phyloP scores from a whole-genome alignment of 805 yeast genomes.

The Pichia phayaonensis region DNA sequence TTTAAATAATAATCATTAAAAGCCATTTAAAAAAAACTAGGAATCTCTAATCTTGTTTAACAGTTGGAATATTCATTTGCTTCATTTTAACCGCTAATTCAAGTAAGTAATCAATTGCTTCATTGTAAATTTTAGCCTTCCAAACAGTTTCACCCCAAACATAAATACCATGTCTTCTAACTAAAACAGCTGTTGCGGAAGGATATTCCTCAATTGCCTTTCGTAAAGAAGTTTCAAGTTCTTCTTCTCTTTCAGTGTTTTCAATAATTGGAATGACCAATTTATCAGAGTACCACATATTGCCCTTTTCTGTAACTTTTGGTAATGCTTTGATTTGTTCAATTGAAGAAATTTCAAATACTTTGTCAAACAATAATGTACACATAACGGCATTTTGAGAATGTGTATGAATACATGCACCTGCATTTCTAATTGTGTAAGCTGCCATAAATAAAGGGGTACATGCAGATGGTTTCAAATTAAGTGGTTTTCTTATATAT shows the following conservation, averaged over 20 bases:
- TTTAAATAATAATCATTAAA: neutral
- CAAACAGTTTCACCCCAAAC: slow-evolving; percentile 94
- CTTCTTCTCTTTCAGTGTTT: slow-evolving; percentile 84
- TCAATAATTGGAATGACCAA: slow-evolving; percentile 85
- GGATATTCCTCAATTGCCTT: slow-evolving; percentile 66
- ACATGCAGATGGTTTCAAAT: slow-evolving; percentile 85
- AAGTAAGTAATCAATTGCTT: slow-evolving; percentile 83
- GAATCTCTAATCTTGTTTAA: slow-evolving; percentile 12
- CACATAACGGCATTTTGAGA: slow-evolving; percentile 83
- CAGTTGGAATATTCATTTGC: slow-evolving; percentile 54
- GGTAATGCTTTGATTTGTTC: slow-evolving; percentile 95
- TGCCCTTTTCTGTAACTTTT: slow-evolving; percentile 54
- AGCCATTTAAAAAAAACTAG: neutral
- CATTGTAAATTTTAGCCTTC: slow-evolving; percentile 90
- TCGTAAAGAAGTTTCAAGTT: slow-evolving; percentile 58
- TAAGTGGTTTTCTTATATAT: slow-evolving; percentile 53
- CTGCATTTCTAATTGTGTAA: slow-evolving; percentile 58
- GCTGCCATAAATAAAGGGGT: slow-evolving; percentile 81
- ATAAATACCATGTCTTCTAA: slow-evolving; percentile 87
- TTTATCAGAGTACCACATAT: slow-evolving; percentile 64
- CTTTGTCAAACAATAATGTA: slow-evolving; percentile 60
- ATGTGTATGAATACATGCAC: slow-evolving; percentile 93
- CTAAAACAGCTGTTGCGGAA: slow-evolving; percentile 75
- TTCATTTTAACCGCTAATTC: slow-evolving; percentile 83
- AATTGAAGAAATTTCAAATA: slow-evolving; percentile 67